A percentile compares a stretch with the other conserved stretches of the same genome.
These are phyloP conservation scores for Leccinum truebloodii DNA, from an alignment of 768 basidiomycete genomes.

Conservation along the genomic window DNA sequence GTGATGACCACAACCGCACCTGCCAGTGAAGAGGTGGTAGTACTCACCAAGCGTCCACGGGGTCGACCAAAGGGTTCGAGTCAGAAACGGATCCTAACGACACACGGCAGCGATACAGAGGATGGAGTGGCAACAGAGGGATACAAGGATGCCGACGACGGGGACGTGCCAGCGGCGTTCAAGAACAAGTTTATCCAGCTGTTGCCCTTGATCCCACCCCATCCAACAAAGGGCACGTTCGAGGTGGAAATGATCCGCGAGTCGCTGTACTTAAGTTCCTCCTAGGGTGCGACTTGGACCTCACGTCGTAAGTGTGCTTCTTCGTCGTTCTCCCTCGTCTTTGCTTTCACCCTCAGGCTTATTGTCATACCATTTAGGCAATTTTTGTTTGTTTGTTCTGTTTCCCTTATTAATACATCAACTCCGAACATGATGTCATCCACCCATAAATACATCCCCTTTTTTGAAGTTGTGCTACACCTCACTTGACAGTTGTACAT, in stretches of 20 bases:
- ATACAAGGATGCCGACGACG: conserved; percentile 7
- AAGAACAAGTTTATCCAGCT: conserved; percentile 72
- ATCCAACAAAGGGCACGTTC: conserved; percentile 85
- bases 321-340: background rate
- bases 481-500: no score
- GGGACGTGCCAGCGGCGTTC: conserved; percentile 26
- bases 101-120: conserved; percentile 1
- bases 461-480: no score
- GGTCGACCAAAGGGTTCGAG: conserved; percentile 24
- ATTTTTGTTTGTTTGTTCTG: no score
- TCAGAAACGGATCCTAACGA: conserved; percentile 19
- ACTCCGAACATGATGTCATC: no score
- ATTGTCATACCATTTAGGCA: background rate
- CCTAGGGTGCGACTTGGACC: conserved; percentile 41
- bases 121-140: background rate
- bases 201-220: conserved; percentile 70
- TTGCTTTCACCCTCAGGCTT: background rate
- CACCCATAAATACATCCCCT: no score
- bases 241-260: conserved; percentile 79
- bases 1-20: background rate
- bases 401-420: no score
- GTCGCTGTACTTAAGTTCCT: conserved; percentile 88
- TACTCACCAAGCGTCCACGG: conserved; percentile 13
- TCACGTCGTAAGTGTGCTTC: background rate
- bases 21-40: background rate